Conservation (phyloP, 176 grass and related monocot genomes). For the Themeda triandra region DNA sequence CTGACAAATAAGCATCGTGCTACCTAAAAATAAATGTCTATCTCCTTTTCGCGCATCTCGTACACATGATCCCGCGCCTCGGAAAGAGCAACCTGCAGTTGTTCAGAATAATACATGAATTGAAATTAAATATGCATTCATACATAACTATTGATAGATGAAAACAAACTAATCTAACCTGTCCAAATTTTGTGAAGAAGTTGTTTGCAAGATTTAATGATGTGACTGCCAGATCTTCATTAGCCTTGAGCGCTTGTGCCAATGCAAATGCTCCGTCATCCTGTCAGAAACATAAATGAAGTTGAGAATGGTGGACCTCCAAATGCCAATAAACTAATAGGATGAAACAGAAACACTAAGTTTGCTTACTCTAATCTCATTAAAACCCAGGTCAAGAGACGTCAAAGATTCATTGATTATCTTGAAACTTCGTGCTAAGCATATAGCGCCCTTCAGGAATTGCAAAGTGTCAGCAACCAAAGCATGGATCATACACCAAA, state of each 20-base stretch:
- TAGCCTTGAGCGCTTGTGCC: conserved; percentile 89
- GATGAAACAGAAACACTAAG: background rate
- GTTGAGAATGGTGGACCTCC: conserved; percentile 1
- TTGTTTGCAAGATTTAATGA: conserved; percentile 83
- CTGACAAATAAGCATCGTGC: background rate
- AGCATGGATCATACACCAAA: conserved; percentile 14
- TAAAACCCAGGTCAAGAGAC: conserved; percentile 92
- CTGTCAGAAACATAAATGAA: conserved; percentile 34
- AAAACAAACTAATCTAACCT: conserved; percentile 45
- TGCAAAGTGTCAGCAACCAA: conserved; percentile 21
- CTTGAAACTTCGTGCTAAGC: conserved; percentile 85
- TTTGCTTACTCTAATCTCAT: conserved; percentile 86
- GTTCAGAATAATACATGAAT: conserved; percentile 18
- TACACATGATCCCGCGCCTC: conserved; percentile 86
- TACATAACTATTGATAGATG: conserved; percentile 1
- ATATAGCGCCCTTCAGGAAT: conserved; percentile 77
- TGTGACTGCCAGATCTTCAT: conserved; percentile 81
- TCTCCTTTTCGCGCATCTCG: conserved; percentile 88
- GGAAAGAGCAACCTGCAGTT: conserved; percentile 78
- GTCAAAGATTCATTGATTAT: conserved; percentile 93
- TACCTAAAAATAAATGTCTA: conserved; percentile 87
- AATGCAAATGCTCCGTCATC: conserved; percentile 92
- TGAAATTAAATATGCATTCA: conserved; percentile 17
- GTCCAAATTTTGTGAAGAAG: conserved; percentile 92
- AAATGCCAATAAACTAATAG: conserved; percentile 18